Percentiles rank a stretch among this genome's conserved stretches.
Evolutionary conservation across 768 basidiomycete genomes (phyloP).

Genomic region (Leccinum imitatum): DNA sequence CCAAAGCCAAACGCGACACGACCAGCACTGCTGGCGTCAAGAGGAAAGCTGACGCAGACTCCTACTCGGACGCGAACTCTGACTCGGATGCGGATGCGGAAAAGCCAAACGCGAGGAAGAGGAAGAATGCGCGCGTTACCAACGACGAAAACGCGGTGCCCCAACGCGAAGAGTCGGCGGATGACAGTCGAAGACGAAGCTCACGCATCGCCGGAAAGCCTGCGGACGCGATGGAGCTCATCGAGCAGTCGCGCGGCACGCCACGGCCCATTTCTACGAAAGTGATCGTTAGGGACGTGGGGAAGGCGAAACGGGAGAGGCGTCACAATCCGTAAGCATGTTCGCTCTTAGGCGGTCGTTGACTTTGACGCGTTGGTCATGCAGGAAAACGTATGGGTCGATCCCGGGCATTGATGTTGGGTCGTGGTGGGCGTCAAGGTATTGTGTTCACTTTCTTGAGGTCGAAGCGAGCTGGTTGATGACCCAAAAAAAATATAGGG

Average conservation of each 20-base stretch:
- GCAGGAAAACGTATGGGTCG: constrained; percentile 72
- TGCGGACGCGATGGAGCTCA: constrained; percentile 46
- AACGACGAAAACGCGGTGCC: constrained; percentile 24
- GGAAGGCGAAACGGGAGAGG: constrained; percentile 34
- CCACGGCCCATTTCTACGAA: constrained; percentile 41
- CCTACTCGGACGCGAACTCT: background rate
- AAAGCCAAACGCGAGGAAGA: constrained; percentile 26
- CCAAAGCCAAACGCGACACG: background rate
- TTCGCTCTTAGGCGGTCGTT: background rate
- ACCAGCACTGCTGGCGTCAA: constrained; percentile 34
- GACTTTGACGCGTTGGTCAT: constrained; percentile 10
- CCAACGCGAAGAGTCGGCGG: background rate
- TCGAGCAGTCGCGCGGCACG: constrained; percentile 34
- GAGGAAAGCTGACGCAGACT: constrained; percentile 34
- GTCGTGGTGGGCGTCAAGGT: constrained; percentile 78
- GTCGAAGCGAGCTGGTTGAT: background rate
- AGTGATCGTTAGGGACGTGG: constrained; percentile 35
- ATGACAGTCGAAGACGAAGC: constrained; percentile 56
- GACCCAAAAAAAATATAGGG: constrained; percentile 29
- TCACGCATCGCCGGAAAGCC: constrained; percentile 59
- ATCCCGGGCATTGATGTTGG: constrained; percentile 82
- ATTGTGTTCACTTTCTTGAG: constrained; percentile 20
- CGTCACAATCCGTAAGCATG: constrained; percentile 33
- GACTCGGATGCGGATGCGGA: constrained; percentile 28
- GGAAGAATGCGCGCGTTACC: constrained; percentile 15